These are phyloP conservation scores for Termitomyces sp. DNA, from an alignment of 768 basidiomycete species.

Conservation along the genomic window DNA sequence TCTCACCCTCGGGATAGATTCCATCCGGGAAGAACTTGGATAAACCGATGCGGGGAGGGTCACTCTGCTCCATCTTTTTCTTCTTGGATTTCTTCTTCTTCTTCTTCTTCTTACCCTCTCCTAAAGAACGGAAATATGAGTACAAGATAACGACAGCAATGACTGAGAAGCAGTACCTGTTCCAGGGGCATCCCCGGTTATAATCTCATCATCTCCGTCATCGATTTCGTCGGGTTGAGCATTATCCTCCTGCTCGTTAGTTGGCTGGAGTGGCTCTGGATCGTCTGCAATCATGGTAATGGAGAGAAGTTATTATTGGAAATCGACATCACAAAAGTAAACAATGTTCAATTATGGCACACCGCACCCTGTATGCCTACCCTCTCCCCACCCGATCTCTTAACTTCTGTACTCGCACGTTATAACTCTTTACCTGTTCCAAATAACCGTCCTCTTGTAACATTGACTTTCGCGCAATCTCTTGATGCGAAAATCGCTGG, in stretches of 20 bases:
- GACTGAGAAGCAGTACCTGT: constrained; percentile 10
- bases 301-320: not conserved
- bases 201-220: constrained; percentile 18
- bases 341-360: constrained; percentile 4
- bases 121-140: constrained; percentile 19
- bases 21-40: constrained; percentile 86
- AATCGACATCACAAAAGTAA: constrained; percentile 7
- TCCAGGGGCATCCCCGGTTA: constrained; percentile 13
- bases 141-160: constrained; percentile 2
- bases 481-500: constrained; percentile 89
- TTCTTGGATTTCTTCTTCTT: constrained; percentile 93
- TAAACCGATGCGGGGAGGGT: constrained; percentile 87
- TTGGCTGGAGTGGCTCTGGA: constrained; percentile 6
- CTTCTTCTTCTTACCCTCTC: constrained; percentile 77
- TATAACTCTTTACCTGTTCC: constrained; percentile 14
- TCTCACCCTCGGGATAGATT: constrained; percentile 89
- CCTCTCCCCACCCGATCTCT: constrained; percentile 19
- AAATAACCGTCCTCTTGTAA: constrained; percentile 54
- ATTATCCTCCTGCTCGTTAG: constrained; percentile 9
- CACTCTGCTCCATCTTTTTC: constrained; percentile 79
- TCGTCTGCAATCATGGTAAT: constrained; percentile 9
- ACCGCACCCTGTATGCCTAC: not conserved
- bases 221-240: constrained; percentile 16
- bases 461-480: constrained; percentile 83
- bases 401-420: constrained; percentile 20